Evolutionary conservation across 805 yeast species (phyloP), one percentile per base, ranked within the genome.

Genomic region (Ogataea methylovora): DNA sequence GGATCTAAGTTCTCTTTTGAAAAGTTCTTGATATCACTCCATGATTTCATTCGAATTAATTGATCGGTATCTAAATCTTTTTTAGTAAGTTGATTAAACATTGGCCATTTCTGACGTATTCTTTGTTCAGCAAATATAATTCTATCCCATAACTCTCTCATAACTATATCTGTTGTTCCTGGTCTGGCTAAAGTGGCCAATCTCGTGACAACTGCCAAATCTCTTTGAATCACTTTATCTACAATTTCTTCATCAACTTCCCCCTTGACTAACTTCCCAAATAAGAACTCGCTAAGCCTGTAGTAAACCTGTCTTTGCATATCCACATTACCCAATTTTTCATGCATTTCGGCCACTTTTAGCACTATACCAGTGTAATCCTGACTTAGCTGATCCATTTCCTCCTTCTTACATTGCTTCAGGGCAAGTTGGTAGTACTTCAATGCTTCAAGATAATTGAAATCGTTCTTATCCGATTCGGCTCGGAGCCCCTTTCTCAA

Each of bases 291-390:
- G 24, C 49, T 37, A 24, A 56, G 34, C 25, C 42, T 43, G n/a
- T 38, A 30, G 28, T 56, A 87, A 8, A 84, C 58, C 41, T 67
- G 65, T 24, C 73, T 65, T 0, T 95, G 94, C 34, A 80, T 82
- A 11, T 73, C 73, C 22, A 50, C 43, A 75, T 72, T 67, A 15
- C 66, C 69, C 45, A 86, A 56, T 27, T 79, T 66, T 48, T 85
- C 95, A 51, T 76, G 84, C 86, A 86, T 81, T 49, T 87, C 95
- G 9, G 82, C 94, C 24, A 85, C 63, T 49, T 88, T 85, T 54
- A 90, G 65, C 49, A 88, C 94, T 34, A 90, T 74, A 0, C 97
- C 96, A 0, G 97, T 88, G 54, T 84, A 88, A 49, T 84, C 90
- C 49, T 85, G 92, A 37, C 76, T 66, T 22, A 82, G 46, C 9